Evolutionary conservation across 2,329 filamentous ascomycete genomes (phyloP), one percentile per base, ranked within the genome.

Genomic region (Diaporthe amygdali): DNA sequence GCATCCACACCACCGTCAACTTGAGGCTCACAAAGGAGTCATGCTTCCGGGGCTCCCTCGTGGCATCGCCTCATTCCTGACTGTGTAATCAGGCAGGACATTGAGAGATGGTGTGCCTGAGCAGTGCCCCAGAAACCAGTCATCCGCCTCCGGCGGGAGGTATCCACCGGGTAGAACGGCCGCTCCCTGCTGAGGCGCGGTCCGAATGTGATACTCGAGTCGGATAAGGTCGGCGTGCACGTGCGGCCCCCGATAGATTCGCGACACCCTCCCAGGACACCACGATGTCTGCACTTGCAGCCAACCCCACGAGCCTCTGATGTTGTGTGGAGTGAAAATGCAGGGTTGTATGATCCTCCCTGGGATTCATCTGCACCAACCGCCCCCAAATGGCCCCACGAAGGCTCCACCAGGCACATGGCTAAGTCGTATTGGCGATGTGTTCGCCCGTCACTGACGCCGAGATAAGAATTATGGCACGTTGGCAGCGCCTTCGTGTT

Each of bases 1-100:
- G 55, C 52, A 56, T 52, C 32, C 66, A 68, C 49, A 47, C 66
- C 41, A 51, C 37, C 30, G 17, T 25, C 52, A 59, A 55, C 66
- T 25, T 44, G 30, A 59, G 66, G 52, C 52, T 68, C 66, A 68
- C 41, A 59, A 37, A 59, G 66, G 66, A 68, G 66, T 68, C 66
- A 68, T 37, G 59, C 41, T 30, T 41, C 52, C 41, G 66, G 17
- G 52, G 52, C 41, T 37, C 20, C 66, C 39, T 68, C 44, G 30
- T 49, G 20, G 54, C 66, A 68, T 68, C 66, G 66, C 66, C 66
- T 68, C 66, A 68, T 68, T 68, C 66, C 66, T 68, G 66, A 68
- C 66, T 51, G 66, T 68, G 52, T 51, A 68, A 55, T 44, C 46
- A 49, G 66, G 52, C 52, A 68, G 66, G 34, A n/a, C 32, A 41